Evolutionary conservation across 2,329 filamentous ascomycete genomes (phyloP).

Genomic region (Sphaerulina vaccinii): DNA sequence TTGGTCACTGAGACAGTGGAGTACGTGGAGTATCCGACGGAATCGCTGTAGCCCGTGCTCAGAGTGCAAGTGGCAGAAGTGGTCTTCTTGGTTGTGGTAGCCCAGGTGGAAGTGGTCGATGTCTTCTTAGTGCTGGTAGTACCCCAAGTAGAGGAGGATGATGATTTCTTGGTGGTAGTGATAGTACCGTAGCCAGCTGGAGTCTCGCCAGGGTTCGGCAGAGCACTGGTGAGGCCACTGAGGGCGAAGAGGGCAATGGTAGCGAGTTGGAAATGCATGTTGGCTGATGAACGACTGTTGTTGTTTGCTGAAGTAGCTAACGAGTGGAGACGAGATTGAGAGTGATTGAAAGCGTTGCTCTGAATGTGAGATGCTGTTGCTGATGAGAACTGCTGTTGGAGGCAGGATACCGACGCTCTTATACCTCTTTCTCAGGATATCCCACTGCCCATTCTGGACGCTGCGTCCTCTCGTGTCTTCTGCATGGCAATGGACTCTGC

Average conservation of each 20-base stretch:
- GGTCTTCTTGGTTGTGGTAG: constrained; percentile 5
- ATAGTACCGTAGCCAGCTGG: constrained; percentile 14
- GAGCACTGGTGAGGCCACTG: constrained; percentile 20
- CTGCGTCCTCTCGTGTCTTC: not conserved
- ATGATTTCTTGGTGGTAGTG: constrained; percentile 1
- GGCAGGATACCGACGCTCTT: not conserved
- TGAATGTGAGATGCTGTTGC: constrained; percentile 15
- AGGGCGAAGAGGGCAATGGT: constrained; percentile 22
- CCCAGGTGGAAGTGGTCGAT: not conserved
- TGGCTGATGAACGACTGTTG: constrained; percentile 16
- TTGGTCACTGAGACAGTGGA: constrained; percentile 12
- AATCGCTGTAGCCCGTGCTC: constrained; percentile 16
- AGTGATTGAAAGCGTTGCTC: constrained; percentile 12
- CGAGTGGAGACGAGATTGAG: constrained; percentile 7
- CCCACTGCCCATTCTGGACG: not conserved
- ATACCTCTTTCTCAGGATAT: constrained; percentile 4
- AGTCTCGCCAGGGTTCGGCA: constrained; percentile 15
- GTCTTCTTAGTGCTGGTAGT: not conserved
- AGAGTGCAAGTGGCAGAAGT: constrained; percentile 16
- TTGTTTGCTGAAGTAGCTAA: constrained; percentile 12
- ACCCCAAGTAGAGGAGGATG: not conserved
- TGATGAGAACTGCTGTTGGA: constrained; percentile 9
- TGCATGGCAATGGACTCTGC: not conserved
- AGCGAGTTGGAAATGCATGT: constrained; percentile 23
- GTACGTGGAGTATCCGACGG: constrained; percentile 13